These are phyloP conservation scores for Kurtzmaniella natalensis DNA, from an alignment of 1,139 yeast genomes.

Conservation along the genomic window DNA sequence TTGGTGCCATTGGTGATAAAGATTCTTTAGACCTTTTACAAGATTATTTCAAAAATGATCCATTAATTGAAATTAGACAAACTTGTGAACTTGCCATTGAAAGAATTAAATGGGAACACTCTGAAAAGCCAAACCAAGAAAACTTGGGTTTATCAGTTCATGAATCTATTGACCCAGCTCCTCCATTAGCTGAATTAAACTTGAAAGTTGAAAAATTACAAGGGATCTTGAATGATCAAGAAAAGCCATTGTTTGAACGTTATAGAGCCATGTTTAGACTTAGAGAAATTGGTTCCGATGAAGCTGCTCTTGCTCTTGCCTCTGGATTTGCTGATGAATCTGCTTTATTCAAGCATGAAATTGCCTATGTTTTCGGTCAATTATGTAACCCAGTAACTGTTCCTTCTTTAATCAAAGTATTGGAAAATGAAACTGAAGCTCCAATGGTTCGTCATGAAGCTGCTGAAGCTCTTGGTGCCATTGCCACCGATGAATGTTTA, in stretches of 20 bases:
- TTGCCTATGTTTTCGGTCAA: conserved; percentile 98
- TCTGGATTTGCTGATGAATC: conserved; percentile 85
- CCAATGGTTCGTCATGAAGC: conserved; percentile 99
- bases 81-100: conserved; percentile 97
- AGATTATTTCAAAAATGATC: conserved; percentile 65
- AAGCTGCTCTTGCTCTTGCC: conserved; percentile 89
- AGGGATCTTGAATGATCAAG: conserved; percentile 68
- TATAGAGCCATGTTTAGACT: conserved; percentile 98
- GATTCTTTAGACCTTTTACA: conserved; percentile 68
- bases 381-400: conserved; percentile 91
- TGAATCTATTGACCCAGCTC: conserved; percentile 95
- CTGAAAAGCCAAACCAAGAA: conserved; percentile 61
- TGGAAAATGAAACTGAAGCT: conserved; percentile 74
- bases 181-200: conserved; percentile 75
- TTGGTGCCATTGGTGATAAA: conserved; percentile 89
- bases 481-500: conserved; percentile 94
- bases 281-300: conserved; percentile 90
- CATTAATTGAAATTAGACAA: conserved; percentile 84
- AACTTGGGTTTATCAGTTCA: conserved; percentile 71
- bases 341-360: conserved; percentile 94
- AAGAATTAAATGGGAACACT: conserved; percentile 88
- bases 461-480: conserved; percentile 96
- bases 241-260: conserved; percentile 80
- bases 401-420: conserved; percentile 78
- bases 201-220: conserved; percentile 60